Conservation (phyloP, 805 yeast genomes). For the Wickerhamiella siamensis region DNA sequence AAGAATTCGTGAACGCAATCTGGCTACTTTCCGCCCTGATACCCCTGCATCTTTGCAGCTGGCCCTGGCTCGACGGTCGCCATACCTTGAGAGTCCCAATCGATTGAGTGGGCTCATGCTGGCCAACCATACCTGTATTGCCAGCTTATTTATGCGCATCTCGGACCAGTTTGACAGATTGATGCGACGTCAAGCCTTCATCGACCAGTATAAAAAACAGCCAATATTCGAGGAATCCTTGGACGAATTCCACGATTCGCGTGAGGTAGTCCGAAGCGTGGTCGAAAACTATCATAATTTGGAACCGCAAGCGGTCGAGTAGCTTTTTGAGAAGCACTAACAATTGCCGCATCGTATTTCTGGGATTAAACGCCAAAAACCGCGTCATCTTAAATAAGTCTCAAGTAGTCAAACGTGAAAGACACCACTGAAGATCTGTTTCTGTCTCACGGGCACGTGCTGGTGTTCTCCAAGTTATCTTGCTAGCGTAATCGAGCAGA, state of each 20-base stretch:
- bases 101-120: conserved; percentile 68
- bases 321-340: background rate
- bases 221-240: conserved; percentile 29
- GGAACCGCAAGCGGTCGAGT: background rate
- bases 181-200: conserved; percentile 66
- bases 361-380: background rate
- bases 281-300: conserved; percentile 56
- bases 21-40: conserved; percentile 71
- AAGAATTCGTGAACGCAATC: conserved; percentile 29
- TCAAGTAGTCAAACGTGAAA: too few relatives aligned
- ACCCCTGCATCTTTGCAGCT: conserved; percentile 65
- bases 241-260: conserved; percentile 68
- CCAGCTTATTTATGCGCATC: conserved; percentile 48
- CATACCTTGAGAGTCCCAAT: conserved; percentile 35
- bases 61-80: conserved; percentile 61
- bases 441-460: too few relatives aligned
- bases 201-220: conserved; percentile 51
- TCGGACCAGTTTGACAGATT: conserved; percentile 68
- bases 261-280: conserved; percentile 59
- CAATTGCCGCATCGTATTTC: background rate
- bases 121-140: conserved; percentile 67
- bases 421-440: too few relatives aligned
- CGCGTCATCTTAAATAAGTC: too few relatives aligned
- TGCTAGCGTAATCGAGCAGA: too few relatives aligned
- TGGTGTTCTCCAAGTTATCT: too few relatives aligned